Base-by-base conservation (phyloP, 495 filamentous ascomycete genomes). In the Schizothecium vesticola region DNA sequence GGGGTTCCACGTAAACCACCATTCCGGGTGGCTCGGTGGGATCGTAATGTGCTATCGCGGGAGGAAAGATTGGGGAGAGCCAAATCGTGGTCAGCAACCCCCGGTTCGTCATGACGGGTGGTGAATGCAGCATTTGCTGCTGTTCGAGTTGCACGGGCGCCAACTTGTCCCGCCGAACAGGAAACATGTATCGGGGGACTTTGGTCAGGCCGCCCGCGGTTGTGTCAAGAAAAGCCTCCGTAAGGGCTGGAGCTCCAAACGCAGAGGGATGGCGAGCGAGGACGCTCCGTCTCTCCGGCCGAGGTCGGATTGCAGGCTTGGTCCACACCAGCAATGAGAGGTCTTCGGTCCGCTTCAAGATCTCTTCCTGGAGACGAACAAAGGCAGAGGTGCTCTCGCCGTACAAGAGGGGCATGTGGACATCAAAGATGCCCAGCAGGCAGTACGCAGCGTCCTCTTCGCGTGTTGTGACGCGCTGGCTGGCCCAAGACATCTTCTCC, bases 351-450 rank as follows among this genome's bases (percentile, higher is more conserved):
- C 43, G 43, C 31, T 25, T 64, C 6, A 64, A 43, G 24, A 64
- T 33, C 31, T 63, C 33, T 16, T 65, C 21, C 26, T 65, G 65
- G 21, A 64, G 61, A 4, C 61, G 61, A n/a, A 23, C 7, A 26
- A 64, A 64, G 2, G 61, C 61, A 0, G 33, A 43, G 11, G 23
- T 51, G 28, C 61, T 33, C 11, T 64, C 61, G 5, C 61, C 61
- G 61, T 64, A 64, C 12, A 64, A n/a, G 9, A 64, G 36, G 1
- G 61, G 61, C 31, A 64, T 64, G 7, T 64, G 33, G 22, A 64
- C 43, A 22, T 64, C 61, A 13, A 64, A 64, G 10, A 64, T n/a
- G 10, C 61, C 61, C 3, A 64, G 36, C 11, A 64, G 33, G 3
- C 61, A 64, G 11, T 64, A 64, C 8, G 31, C 61, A n/a, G 43